phyloP scores from a whole-genome alignment of 148 eudicot genomes.

The Camellia sinensis region DNA sequence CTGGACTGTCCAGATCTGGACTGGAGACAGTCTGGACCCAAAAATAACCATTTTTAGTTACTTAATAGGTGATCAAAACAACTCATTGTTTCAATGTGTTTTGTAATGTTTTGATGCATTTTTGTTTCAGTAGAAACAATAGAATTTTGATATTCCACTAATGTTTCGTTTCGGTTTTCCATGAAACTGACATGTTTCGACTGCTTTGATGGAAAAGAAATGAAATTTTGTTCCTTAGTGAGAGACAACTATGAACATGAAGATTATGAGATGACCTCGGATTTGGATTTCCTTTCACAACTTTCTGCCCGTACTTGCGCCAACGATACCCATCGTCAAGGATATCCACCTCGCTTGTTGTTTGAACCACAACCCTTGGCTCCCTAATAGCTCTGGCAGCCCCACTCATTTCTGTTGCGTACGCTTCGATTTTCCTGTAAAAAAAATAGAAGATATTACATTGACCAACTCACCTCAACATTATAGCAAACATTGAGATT shows the following conservation, averaged over 20 bases:
- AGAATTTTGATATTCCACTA: too few relatives aligned
- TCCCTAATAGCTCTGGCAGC: conserved; percentile 57
- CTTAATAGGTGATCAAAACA: too few relatives aligned
- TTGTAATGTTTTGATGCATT: too few relatives aligned
- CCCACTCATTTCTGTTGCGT: conserved; percentile 50
- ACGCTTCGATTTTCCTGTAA: conserved; percentile 52
- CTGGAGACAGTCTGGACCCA: too few relatives aligned
- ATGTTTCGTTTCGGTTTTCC: too few relatives aligned
- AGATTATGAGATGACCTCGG: conserved; percentile 41
- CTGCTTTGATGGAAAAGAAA: too few relatives aligned
- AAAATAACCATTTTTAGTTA: too few relatives aligned
- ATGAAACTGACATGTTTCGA: too few relatives aligned
- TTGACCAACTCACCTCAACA: background rate
- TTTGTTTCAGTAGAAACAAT: too few relatives aligned
- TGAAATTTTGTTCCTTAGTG: too few relatives aligned
- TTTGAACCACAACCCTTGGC: conserved; percentile 71
- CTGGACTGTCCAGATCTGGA: too few relatives aligned
- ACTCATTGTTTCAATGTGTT: too few relatives aligned
- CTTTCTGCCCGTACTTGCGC: conserved; percentile 74
- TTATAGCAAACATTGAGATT: background rate
- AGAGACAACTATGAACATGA: background rate
- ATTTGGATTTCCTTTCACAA: conserved; percentile 70
- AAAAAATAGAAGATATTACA: background rate
- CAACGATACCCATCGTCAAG: conserved; percentile 70
- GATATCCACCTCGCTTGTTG: conserved; percentile 64